Percentiles rank a stretch among this genome's conserved stretches.
phyloP scores from a whole-genome alignment of 805 yeast genomes.

The Wickerhamomyces hampshirensis region DNA sequence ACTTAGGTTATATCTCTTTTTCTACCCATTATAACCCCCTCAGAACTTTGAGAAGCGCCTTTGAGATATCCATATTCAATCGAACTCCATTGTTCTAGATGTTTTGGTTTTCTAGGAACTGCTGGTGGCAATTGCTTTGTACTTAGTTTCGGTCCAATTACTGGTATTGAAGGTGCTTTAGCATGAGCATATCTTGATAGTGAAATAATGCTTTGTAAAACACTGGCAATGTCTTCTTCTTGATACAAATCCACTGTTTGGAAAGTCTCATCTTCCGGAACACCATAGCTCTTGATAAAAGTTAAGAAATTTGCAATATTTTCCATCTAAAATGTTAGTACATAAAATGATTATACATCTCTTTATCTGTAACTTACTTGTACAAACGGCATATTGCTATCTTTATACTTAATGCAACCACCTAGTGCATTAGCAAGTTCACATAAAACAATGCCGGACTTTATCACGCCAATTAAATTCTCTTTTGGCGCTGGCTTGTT shows the following conservation, averaged over 20 bases:
- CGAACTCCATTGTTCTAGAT: slow-evolving; percentile 49
- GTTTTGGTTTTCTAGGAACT: slow-evolving; percentile 51
- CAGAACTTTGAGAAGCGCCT: slow-evolving; percentile 51
- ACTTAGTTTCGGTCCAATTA: slow-evolving; percentile 55
- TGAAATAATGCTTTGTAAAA: slow-evolving; percentile 67
- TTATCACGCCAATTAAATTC: slow-evolving; percentile 51
- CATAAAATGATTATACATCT: too few relatives aligned
- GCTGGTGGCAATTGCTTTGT: slow-evolving; percentile 43
- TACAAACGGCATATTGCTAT: slow-evolving; percentile 68
- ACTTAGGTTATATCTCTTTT: slow-evolving; percentile 39
- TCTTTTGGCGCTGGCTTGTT: slow-evolving; percentile 28
- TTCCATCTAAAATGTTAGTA: slow-evolving; percentile 54
- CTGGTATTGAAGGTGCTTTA: slow-evolving; percentile 44
- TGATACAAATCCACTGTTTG: slow-evolving; percentile 77
- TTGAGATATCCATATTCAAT: slow-evolving; percentile 55
- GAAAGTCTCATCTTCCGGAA: slow-evolving; percentile 77
- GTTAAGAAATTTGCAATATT: slow-evolving; percentile 68
- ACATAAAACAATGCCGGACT: slow-evolving; percentile 59
- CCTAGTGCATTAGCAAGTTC: slow-evolving; percentile 38
- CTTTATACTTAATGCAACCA: slow-evolving; percentile 43
- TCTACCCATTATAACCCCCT: slow-evolving; percentile 50
- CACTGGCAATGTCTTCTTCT: slow-evolving; percentile 70
- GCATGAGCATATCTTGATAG: slow-evolving; percentile 64
- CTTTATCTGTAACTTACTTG: slow-evolving; percentile 27
- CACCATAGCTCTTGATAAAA: slow-evolving; percentile 58